Base-by-base conservation (phyloP, 2,329 filamentous ascomycete species). In the Zymoseptoria brevis region DNA sequence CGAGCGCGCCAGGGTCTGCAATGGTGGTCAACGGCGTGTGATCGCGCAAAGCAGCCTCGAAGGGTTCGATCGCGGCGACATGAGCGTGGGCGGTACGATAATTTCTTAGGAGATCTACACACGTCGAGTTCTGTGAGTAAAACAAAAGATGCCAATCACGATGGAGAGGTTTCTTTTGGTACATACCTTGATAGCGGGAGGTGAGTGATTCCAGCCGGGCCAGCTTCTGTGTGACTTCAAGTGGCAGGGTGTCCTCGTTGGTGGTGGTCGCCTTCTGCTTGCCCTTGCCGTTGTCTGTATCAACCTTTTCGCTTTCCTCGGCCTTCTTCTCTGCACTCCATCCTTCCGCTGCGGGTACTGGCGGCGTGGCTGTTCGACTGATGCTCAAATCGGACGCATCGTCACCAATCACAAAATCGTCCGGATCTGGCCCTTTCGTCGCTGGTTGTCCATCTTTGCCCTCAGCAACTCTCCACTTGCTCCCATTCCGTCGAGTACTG, bases 11-110 rank as follows among this genome's bases (percentile, higher is more conserved):
- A 0, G 93, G 90, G 60, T 99, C 94, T 66, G 80, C 82, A 67
- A 99, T 96, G 16, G 90, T 93, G 4, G 89, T 89, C 41, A 97
- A 78, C 2, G 94, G 93, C 0, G 94, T 99, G 68, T 96, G 89
- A 72, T 99, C 94, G 67, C 90, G 89, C 7, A 99, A 80, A 0
- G 88, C 87, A 57, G 89, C 87, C 75, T 99, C 94, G 72, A 99
- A 99, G 0, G 90, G 88, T 70, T 97, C 94, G 69, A 97, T 95
- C 2, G 88, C 85, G 11, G 88, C 85, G 50, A 92, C 90, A 55
- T 91, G 86, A 59, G 89, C 85, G 76, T 99, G 93, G 19, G 94
- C 94, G 64, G 92, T 87, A 62, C 91, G 85, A 75, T 99, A 99
- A 8, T 93, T 96, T 58, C 90, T 87, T 54, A 97, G 80, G 0